Base-by-base conservation (phyloP, 805 yeast genomes). In the Yarrowia hollandica region DNA sequence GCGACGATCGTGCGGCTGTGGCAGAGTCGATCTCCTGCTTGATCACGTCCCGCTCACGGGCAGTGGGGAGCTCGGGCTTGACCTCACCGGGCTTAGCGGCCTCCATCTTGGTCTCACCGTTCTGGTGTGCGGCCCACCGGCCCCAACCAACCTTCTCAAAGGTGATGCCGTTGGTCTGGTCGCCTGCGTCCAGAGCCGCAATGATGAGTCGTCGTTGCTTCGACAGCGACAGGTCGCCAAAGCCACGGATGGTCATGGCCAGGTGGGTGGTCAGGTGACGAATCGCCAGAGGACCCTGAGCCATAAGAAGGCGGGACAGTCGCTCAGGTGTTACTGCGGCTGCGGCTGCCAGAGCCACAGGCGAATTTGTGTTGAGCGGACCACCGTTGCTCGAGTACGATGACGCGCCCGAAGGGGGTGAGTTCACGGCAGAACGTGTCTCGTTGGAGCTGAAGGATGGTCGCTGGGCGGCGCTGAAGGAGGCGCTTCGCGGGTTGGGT, bases 141-240 rank as follows among this genome's bases (percentile, higher is more conserved):
- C 98, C 98, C 98, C 98, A 91, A 19, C 97, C 97, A 28, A 91
- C 90, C 73, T 91, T 91, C 68, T 90, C 96, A 73, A 91, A 91
- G 14, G 86, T 81, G 39, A 87, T 84, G 5, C 74, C 69, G 44
- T 74, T 68, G 18, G 59, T 39, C 28, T 38, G 48, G 66, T 83
- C 88, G 22, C 65, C 64, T 63, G 82, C 80, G 65, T 90, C 96
- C 73, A 91, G 79, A 35, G 91, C 94, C 12, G 90, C 83, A 85
- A 91, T 91, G 26, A 91, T 91, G 60, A 91, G 79, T 61, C 97
- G 78, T 68, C 97, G 80, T 72, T 91, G 97, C 68, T 91, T 91
- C 10, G 96, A 88, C 18, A 90, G 77, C 1, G 95, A 86, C 60
- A 91, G 75, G 64, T 82, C 82, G 60, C 88, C 89, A 70, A 91